phyloP scores from a whole-genome alignment of 805 yeast genomes.

The Candida xiaguanensis region DNA sequence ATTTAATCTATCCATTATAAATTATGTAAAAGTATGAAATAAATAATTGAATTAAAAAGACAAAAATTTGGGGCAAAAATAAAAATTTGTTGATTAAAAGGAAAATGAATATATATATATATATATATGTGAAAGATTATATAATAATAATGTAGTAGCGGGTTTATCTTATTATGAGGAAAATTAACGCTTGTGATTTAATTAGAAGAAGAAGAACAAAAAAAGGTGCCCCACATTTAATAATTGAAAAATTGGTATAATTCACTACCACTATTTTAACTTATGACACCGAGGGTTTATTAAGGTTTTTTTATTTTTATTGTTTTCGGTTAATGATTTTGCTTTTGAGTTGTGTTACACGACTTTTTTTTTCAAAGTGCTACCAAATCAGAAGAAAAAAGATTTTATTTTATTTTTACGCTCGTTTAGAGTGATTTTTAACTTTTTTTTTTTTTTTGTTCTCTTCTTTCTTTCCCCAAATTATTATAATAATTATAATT shows the following conservation, averaged over 20 bases:
- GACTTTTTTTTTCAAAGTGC: neutral
- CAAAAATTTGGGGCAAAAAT: neutral
- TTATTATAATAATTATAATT: too few relatives aligned
- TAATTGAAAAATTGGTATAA: neutral
- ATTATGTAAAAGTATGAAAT: neutral
- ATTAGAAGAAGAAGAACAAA: too few relatives aligned
- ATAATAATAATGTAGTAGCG: neutral
- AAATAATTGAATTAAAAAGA: neutral
- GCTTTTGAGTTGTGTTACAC: neutral
- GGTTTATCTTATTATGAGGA: neutral
- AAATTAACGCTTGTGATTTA: slow-evolving; percentile 3
- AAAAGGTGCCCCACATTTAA: slow-evolving; percentile 2
- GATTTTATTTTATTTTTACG: too few relatives aligned
- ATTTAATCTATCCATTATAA: slow-evolving; percentile 42
- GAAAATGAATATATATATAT: neutral
- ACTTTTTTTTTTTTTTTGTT: neutral
- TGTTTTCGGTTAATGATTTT: neutral
- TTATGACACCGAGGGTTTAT: slow-evolving; percentile 1
- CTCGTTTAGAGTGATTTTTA: too few relatives aligned
- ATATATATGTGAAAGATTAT: neutral
- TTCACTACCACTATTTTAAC: neutral
- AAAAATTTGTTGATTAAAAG: neutral
- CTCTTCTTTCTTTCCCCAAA: neutral
- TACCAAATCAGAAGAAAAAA: neutral
- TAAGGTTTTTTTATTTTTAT: too few relatives aligned